Percentiles rank a stretch among this genome's conserved stretches.
Evolutionary conservation across 2,329 filamentous ascomycete genomes (phyloP).

Genomic region (Aspergillus clavatus): DNA sequence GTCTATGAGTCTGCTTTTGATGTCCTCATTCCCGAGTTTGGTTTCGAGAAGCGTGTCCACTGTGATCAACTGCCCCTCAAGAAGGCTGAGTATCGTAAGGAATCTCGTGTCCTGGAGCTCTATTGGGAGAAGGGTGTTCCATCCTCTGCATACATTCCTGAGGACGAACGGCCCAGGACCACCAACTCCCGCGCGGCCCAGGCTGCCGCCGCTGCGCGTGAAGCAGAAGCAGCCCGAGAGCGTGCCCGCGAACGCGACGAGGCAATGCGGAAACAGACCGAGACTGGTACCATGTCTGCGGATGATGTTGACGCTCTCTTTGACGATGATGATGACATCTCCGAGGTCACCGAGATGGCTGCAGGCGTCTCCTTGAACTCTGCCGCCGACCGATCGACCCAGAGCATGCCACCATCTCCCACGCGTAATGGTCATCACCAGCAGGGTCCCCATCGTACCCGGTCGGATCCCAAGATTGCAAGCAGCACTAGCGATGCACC

Average conservation of each 20-base stretch:
- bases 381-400: conserved; percentile 73
- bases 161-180: conserved; percentile 90
- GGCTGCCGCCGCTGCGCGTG: conserved; percentile 68
- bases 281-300: conserved; percentile 88
- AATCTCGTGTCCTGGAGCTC: conserved; percentile 86
- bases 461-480: conserved; percentile 88
- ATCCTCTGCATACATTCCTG: conserved; percentile 90
- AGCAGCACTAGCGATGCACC: conserved; percentile 61
- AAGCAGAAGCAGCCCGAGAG: conserved; percentile 77
- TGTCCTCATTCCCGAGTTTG: conserved; percentile 94
- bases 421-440: conserved; percentile 66
- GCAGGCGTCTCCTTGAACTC: conserved; percentile 78
- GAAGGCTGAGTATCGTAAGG: conserved; percentile 99
- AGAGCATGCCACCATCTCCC: conserved; percentile 91
- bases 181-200: conserved; percentile 69
- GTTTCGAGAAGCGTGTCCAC: conserved; percentile 98
- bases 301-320: conserved; percentile 95
- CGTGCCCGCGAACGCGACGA: conserved; percentile 84
- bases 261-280: conserved; percentile 84
- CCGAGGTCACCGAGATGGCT: conserved; percentile 84
- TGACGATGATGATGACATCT: conserved; percentile 82
- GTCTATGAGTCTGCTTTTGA: conserved; percentile 99
- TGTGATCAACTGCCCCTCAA: conserved; percentile 95
- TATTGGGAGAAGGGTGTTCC: conserved; percentile 99
- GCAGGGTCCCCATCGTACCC: conserved; percentile 74